Conservation (phyloP, 352 stramenopile genomes). For the Phytophthora uliginosa region DNA sequence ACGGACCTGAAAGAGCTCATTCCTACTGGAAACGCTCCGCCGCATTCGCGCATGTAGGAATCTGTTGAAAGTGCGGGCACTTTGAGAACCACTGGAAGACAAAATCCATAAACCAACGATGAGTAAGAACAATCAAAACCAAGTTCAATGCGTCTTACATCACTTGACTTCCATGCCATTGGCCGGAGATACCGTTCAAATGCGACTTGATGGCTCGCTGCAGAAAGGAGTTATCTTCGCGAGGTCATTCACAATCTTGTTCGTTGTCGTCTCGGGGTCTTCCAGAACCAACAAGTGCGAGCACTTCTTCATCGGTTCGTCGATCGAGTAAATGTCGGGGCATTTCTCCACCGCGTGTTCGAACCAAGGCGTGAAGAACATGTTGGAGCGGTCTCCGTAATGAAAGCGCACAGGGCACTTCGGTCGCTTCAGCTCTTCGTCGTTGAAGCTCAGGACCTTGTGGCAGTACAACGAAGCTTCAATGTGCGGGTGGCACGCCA, state of each 20-base stretch:
- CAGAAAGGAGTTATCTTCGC: conserved; percentile 14
- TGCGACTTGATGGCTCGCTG: conserved; percentile 10
- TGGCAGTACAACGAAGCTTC: conserved; percentile 55
- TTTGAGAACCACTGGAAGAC: neutral
- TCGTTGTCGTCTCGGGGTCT: conserved; percentile 33
- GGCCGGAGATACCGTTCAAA: conserved; percentile 3
- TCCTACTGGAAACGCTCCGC: neutral
- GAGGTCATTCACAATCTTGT: conserved; percentile 45
- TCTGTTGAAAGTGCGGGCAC: neutral
- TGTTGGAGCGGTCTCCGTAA: conserved; percentile 38
- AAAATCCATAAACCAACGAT: neutral
- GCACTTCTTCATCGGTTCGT: conserved; percentile 36
- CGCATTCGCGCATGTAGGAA: conserved; percentile 17
- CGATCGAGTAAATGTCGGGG: conserved; percentile 45
- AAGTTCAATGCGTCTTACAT: neutral
- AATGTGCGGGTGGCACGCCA: conserved; percentile 50
- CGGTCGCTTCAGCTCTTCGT: conserved; percentile 39
- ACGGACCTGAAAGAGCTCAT: conserved; percentile 34
- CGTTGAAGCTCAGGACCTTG: conserved; percentile 33
- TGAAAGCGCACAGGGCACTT: conserved; percentile 50
- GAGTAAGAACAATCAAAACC: neutral
- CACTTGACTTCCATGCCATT: neutral
- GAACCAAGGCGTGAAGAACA: conserved; percentile 43
- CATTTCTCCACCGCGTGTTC: conserved; percentile 23
- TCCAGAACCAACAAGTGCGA: conserved; percentile 52